Base-by-base conservation (phyloP, 192 early-diverging fungal genomes). In the Coemansia furcata region DNA sequence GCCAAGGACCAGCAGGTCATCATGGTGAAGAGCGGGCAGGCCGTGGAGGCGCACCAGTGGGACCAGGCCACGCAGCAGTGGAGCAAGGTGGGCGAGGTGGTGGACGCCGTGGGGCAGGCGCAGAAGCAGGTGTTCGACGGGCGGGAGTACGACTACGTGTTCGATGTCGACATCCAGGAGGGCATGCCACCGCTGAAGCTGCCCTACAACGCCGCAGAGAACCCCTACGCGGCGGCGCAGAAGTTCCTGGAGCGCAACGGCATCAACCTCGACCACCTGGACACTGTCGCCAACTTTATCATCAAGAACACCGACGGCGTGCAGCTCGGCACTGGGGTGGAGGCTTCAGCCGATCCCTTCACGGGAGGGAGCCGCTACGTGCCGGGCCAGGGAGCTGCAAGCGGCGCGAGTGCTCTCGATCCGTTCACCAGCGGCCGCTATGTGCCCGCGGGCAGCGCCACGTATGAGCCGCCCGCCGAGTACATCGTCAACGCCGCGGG, bases 231-330 rank as follows among this genome's bases (percentile, higher is more conserved):
- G 43, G 93, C 94, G 1, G 98, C 98, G 6, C 96, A 98, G 74
- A 76, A 87, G 29, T 99, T 99, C 67, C 86, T 99, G 33, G 78
- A 86, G 69, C 74, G 83, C 29, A 77, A 99, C 63, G 89, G 94
- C 58, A 83, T 99, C 1, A 71, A 89, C 19, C 90, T 92, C 76
- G 89, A 84, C 8, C 96, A 90, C 64, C 71, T 98, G 69, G 98
- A 99, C 58, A 89, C 95, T 65, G 90, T 99, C 39, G 98, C 91
- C 6, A 86, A 95, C 64, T 99, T 99, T 76, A 97, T 99, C 43
- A 89, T 85, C 8, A 86, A 87, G 50, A 99, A 98, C 73, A 82
- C 95, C 7, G 78, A 87, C 9, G 88, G 76, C 15, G 85, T 85
- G 6, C 80, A 85, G 47, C 58, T 39, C 17, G 68, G 69, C 12